A percentile compares a stretch with the other conserved stretches of the same genome.
phyloP scores from a whole-genome alignment of 2,329 filamentous ascomycete species.

The Colletotrichum simmondsii region DNA sequence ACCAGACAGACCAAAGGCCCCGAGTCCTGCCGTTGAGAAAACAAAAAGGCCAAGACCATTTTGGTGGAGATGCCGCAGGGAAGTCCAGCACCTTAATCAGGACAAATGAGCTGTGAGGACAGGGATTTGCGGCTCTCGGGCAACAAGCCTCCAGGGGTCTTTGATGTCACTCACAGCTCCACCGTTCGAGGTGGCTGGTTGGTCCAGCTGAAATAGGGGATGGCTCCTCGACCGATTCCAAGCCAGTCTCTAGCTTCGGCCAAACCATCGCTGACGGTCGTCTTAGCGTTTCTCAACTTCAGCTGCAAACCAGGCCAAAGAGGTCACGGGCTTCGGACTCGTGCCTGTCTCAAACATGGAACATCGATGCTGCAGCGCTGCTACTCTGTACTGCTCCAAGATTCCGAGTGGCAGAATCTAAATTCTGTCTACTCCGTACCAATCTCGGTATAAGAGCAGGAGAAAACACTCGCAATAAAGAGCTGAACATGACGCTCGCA shows the following conservation, averaged over 20 bases:
- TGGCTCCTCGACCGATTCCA: conserved; percentile 2
- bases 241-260: conserved; percentile 11
- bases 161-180: conserved; percentile 21
- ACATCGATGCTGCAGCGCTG: neutral
- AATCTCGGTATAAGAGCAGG: neutral
- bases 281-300: conserved; percentile 24
- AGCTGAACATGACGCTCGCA: neutral
- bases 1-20: neutral
- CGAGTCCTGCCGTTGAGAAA: conserved; percentile 13
- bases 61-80: conserved; percentile 26
- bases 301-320: conserved; percentile 1
- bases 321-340: conserved; percentile 21
- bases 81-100: conserved; percentile 30
- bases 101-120: conserved; percentile 25
- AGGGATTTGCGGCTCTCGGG: conserved; percentile 24
- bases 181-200: conserved; percentile 21
- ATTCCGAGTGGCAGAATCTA: neutral
- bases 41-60: conserved; percentile 19
- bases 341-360: conserved; percentile 25
- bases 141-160: conserved; percentile 31
- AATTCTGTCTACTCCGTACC: no score
- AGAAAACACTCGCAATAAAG: neutral
- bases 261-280: conserved; percentile 27
- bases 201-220: conserved; percentile 17
- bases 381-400: neutral